A percentile compares a stretch with the other conserved stretches of the same genome.
Conservation (phyloP, 140 eudicot genomes). For the Cichorium intybus region DNA sequence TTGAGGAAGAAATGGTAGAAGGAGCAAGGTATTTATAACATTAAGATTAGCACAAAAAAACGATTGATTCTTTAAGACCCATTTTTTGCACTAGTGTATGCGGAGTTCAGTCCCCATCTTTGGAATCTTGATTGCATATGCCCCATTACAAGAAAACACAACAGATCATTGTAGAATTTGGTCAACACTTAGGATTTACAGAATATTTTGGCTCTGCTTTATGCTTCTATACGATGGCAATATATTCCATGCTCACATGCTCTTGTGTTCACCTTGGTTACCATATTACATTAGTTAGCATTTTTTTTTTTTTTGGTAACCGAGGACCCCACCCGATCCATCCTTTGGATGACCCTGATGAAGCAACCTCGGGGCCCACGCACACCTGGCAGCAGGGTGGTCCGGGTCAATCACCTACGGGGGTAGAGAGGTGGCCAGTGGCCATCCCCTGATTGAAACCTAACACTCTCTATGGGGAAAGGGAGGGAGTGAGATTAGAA, state of each 20-base stretch:
- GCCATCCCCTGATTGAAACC: too few species aligned
- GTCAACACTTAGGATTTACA: constrained; percentile 25
- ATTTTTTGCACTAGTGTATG: constrained; percentile 12
- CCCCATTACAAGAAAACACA: constrained; percentile 19
- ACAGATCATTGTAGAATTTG: constrained; percentile 21
- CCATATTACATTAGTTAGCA: neutral
- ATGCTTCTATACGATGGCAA: constrained; percentile 25
- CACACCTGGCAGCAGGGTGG: too few species aligned
- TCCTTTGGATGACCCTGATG: too few species aligned
- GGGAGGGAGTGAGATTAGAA: too few species aligned
- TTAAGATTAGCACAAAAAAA: constrained; percentile 9
- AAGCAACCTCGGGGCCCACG: too few species aligned
- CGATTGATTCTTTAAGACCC: constrained; percentile 26
- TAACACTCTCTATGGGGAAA: too few species aligned
- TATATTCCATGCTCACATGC: constrained; percentile 23
- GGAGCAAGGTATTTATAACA: constrained; percentile 51
- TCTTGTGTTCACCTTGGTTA: neutral
- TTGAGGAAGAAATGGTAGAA: constrained; percentile 33
- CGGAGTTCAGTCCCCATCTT: constrained; percentile 17
- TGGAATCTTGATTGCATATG: constrained; percentile 20
- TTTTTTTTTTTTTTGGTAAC: too few species aligned
- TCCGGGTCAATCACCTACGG: too few species aligned
- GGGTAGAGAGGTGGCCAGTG: too few species aligned
- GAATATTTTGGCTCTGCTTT: constrained; percentile 39
- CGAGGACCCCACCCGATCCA: too few species aligned